Percentiles rank a stretch among this genome's conserved stretches.
Conservation (phyloP, 495 filamentous ascomycete species). For the Trichodelitschia bisporula region DNA sequence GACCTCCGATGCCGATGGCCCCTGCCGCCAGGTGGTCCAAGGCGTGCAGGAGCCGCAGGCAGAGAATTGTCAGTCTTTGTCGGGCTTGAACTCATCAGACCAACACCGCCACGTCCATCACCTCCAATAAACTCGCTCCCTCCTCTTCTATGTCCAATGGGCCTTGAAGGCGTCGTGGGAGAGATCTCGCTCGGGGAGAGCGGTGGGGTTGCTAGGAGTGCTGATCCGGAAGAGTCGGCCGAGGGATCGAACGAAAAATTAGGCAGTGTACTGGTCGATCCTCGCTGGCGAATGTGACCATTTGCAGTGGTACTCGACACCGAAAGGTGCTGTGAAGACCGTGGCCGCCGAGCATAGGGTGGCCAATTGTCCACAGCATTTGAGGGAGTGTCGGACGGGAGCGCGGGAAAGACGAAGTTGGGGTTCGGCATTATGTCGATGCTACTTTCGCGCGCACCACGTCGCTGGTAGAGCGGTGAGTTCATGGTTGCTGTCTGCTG, state of each 20-base stretch:
- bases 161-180: constrained; percentile 17
- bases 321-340: constrained; percentile 4
- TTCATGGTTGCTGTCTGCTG: constrained; percentile 5
- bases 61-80: constrained; percentile 33
- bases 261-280: constrained; percentile 11
- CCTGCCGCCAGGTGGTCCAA: constrained; percentile 24
- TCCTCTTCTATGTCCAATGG: constrained; percentile 10
- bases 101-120: constrained; percentile 32
- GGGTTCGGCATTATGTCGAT: constrained; percentile 14
- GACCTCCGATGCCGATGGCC: constrained; percentile 70
- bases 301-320: neutral
- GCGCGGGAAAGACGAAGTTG: constrained; percentile 12
- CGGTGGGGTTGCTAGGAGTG: constrained; percentile 8
- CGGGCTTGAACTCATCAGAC: constrained; percentile 34
- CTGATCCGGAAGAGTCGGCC: constrained; percentile 4
- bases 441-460: constrained; percentile 3
- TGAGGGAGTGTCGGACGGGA: constrained; percentile 2
- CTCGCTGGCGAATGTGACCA: neutral
- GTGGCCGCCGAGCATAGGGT: constrained; percentile 4
- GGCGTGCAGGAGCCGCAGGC: constrained; percentile 21
- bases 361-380: neutral
- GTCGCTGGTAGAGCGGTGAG: constrained; percentile 11
- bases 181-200: constrained; percentile 9
- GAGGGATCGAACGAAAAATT: constrained; percentile 18
- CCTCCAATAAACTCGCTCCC: constrained; percentile 2